Conservation (phyloP, 1,284 basidiomycete species). For the Ustilago loliicola region DNA sequence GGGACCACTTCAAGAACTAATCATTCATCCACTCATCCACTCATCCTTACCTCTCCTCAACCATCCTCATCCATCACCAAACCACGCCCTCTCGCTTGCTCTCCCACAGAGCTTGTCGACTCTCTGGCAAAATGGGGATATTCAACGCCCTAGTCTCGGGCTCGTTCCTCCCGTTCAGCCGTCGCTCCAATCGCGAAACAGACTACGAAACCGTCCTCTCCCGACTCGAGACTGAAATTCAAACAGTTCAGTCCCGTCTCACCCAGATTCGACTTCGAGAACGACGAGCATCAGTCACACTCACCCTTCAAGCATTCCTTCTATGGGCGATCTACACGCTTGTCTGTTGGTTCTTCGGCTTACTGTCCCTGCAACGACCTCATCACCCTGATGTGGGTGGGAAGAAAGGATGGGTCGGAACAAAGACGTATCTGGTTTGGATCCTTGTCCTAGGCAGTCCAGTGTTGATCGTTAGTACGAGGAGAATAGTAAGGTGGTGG, state of each 20-base stretch:
- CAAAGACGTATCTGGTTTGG: constrained; percentile 32
- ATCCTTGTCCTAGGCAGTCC: constrained; percentile 45
- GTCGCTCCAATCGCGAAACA: constrained; percentile 48
- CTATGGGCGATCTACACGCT: constrained; percentile 84
- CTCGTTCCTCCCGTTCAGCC: constrained; percentile 45
- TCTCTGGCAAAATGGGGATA: constrained; percentile 36
- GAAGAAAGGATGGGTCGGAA: neutral
- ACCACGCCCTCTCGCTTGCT: neutral
- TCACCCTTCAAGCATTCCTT: constrained; percentile 85
- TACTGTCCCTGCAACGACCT: constrained; percentile 19
- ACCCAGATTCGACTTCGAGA: constrained; percentile 89
- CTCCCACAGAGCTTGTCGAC: neutral
- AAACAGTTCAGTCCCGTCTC: constrained; percentile 78
- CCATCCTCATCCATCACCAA: neutral
- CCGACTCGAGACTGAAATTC: constrained; percentile 73
- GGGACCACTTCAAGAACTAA: constrained; percentile 2
- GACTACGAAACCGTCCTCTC: constrained; percentile 75
- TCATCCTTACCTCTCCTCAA: neutral
- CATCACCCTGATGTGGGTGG: constrained; percentile 8
- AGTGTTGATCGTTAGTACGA: constrained; percentile 78
- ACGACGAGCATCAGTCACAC: constrained; percentile 81
- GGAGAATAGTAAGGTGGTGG: constrained; percentile 87
- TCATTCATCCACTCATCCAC: neutral
- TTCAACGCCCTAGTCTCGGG: constrained; percentile 52
- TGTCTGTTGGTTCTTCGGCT: constrained; percentile 79